phyloP scores from a whole-genome alignment of 306 rosid genomes.

The Dalbergia oliveri region DNA sequence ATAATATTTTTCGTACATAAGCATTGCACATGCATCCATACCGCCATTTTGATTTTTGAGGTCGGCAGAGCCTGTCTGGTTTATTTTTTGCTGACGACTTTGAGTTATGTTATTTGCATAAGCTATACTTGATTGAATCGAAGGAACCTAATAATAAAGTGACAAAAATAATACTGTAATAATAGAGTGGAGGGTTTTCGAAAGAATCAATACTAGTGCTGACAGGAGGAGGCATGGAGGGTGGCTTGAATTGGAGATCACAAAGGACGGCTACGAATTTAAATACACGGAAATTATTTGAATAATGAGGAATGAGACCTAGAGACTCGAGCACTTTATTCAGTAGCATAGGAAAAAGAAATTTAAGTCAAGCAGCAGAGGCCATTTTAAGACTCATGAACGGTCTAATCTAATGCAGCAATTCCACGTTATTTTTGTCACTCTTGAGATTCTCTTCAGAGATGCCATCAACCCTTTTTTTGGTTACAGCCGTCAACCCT shows the following conservation, averaged over 20 bases:
- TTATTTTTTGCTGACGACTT: background rate
- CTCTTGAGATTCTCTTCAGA: slow-evolving; percentile 5
- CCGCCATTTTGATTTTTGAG: slow-evolving; percentile 30
- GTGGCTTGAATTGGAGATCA: slow-evolving; percentile 32
- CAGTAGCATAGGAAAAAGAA: background rate
- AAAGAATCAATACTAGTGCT: slow-evolving; percentile 31
- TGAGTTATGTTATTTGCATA: background rate
- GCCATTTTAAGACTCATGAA: background rate
- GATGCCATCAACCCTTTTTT: slow-evolving; percentile 9
- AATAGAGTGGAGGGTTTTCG: background rate
- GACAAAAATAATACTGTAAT: background rate
- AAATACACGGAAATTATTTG: background rate
- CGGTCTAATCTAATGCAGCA: background rate
- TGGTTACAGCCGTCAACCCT: slow-evolving; percentile 15
- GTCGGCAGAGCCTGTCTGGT: slow-evolving; percentile 44
- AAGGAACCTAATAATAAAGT: slow-evolving; percentile 30
- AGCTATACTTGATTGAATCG: background rate
- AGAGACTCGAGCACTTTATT: slow-evolving; percentile 12
- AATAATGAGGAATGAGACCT: slow-evolving; percentile 26
- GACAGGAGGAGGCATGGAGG: slow-evolving; percentile 23
- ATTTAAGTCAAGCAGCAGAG: slow-evolving; percentile 26
- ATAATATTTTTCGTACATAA: background rate
- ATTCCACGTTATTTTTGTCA: slow-evolving; percentile 46
- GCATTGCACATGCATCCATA: slow-evolving; percentile 41
- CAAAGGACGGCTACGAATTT: slow-evolving; percentile 51